Conservation (phyloP, 106 monocot species). For the Apostasia shenzhenica region DNA sequence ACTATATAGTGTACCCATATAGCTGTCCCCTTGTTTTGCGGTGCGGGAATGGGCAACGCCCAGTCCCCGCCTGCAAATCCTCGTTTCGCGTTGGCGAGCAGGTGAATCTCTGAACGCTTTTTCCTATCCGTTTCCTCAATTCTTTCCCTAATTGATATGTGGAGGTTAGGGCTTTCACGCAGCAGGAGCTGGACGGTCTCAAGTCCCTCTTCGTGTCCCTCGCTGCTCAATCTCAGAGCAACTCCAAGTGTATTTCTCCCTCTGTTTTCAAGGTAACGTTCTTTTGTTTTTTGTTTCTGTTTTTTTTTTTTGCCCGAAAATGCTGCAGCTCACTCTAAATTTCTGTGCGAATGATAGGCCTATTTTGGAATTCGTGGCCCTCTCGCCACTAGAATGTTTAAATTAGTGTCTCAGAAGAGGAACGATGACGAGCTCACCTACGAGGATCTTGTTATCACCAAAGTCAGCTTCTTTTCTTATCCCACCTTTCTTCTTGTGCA, state of each 20-base stretch:
- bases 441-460: slow-evolving; percentile 81
- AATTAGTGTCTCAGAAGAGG: slow-evolving; percentile 47
- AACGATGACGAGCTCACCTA: slow-evolving; percentile 58
- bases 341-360: slow-evolving; percentile 16
- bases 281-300: not conserved
- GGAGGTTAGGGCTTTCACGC: slow-evolving; percentile 54
- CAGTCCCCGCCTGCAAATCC: slow-evolving; percentile 50
- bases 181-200: slow-evolving; percentile 67
- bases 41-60: slow-evolving; percentile 54
- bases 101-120: slow-evolving; percentile 17
- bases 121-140: not conserved
- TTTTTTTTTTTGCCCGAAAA: not conserved
- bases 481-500: not conserved
- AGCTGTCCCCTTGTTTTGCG: too few relatives aligned
- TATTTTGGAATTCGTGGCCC: slow-evolving; percentile 57
- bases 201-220: slow-evolving; percentile 62
- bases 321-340: not conserved
- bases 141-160: not conserved
- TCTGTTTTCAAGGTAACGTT: slow-evolving; percentile 59
- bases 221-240: slow-evolving; percentile 57
- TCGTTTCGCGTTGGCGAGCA: slow-evolving; percentile 36
- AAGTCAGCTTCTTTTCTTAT: slow-evolving; percentile 29
- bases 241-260: slow-evolving; percentile 45
- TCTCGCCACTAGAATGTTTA: slow-evolving; percentile 54
- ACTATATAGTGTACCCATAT: too few relatives aligned